Base-by-base conservation (phyloP, 495 filamentous ascomycete genomes). In the Daldinia caldariorum region DNA sequence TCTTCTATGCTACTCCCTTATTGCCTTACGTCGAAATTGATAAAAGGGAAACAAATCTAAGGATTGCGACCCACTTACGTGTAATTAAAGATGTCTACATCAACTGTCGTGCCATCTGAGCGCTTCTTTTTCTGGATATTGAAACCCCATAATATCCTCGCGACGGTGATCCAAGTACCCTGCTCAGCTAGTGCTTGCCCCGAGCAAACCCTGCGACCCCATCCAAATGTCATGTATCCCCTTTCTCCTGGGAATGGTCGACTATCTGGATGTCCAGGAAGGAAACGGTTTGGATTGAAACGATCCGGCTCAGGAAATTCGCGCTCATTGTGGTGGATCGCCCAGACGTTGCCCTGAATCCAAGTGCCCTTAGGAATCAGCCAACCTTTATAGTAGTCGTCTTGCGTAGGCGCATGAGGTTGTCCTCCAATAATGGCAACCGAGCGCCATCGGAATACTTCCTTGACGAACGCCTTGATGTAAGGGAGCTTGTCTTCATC, bases 141-240 rank as follows among this genome's bases (percentile, higher is more conserved):
- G 58, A 86, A 87, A 0, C 73, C 87, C 88, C 88, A 89, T 1
- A 89, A 70, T 22, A 87, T 60, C 9, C 84, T 80, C 14, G 85
- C 80, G 20, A 89, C 82, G 0, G 83, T 83, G 32, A 88, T 80
- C 79, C 85, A 88, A 3, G 86, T 80, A 5, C 82, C 84, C 22
- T 87, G 84, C 59, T 90, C 86, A 0, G 88, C 88, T 0, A 89
- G 74, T 3, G 84, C 83, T 54, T 87, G 85, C 0, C 87, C 87
- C 13, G 83, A 82, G 67, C 88, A 89, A 22, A 89, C 82, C 5
- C 88, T 79, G 2, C 87, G 80, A 22, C 88, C 87, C 82, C 86
- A 89, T 50, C 87, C 87, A 55, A 89, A 89, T 5, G 85, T 89
- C 86, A 89, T 89, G 70, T 89, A 89, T 0, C 87, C 86, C 54